A percentile compares a stretch with the other conserved stretches of the same genome.
phyloP scores from a whole-genome alignment of 2,329 filamentous ascomycete species.

The Cercospora nicotianae region DNA sequence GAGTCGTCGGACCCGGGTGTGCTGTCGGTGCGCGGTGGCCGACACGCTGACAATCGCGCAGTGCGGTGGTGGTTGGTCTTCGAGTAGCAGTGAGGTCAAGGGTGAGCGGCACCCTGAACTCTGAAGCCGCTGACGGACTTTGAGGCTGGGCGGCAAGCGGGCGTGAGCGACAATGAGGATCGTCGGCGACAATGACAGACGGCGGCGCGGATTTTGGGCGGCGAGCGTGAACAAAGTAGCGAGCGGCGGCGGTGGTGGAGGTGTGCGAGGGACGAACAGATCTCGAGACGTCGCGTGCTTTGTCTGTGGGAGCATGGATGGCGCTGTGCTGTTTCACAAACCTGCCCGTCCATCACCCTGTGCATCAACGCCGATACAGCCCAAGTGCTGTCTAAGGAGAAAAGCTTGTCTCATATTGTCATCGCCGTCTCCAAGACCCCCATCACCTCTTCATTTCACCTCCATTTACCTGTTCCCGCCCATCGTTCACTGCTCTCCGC shows the following conservation, averaged over 20 bases:
- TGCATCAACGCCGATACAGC: background rate
- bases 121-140: slow-evolving; percentile 11
- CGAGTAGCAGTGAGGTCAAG: background rate
- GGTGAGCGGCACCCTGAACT: slow-evolving; percentile 9
- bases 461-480: background rate
- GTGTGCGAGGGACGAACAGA: background rate
- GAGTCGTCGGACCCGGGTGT: background rate
- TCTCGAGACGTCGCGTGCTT: slow-evolving; percentile 9
- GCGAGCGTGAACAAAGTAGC: background rate
- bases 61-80: background rate
- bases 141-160: background rate
- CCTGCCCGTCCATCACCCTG: background rate
- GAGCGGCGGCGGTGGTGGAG: background rate
- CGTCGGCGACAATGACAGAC: background rate
- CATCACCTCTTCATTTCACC: background rate
- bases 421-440: background rate
- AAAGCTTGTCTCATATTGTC: background rate
- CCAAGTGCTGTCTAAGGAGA: background rate
- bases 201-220: background rate
- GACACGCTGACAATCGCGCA: background rate
- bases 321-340: background rate
- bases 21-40: slow-evolving; percentile 1
- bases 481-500: background rate
- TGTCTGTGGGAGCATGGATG: background rate
- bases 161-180: background rate